phyloP scores from a whole-genome alignment of 2,329 filamentous ascomycete species.

The Colletotrichum cordylinicola region DNA sequence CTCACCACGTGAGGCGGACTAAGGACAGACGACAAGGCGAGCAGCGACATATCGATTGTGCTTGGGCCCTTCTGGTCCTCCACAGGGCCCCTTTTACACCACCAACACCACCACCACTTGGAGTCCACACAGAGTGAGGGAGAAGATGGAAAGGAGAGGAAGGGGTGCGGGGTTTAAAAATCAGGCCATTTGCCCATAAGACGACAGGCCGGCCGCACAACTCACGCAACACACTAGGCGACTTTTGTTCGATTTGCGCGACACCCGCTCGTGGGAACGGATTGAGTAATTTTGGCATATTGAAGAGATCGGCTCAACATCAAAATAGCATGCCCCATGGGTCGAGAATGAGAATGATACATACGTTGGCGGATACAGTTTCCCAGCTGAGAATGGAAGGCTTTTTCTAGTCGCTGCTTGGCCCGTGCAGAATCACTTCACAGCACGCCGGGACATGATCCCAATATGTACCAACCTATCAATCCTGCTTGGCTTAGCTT shows the following conservation, averaged over 20 bases:
- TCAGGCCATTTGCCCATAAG: conserved; percentile 3
- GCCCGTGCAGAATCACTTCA: background rate
- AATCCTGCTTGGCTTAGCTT: too few relatives aligned
- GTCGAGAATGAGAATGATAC: background rate
- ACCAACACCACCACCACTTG: background rate
- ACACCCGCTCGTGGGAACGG: background rate
- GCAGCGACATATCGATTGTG: background rate
- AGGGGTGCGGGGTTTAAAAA: background rate
- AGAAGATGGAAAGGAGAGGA: background rate
- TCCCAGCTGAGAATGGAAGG: background rate
- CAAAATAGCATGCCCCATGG: background rate
- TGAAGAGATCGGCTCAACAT: background rate
- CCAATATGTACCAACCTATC: background rate
- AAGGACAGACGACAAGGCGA: conserved; percentile 7
- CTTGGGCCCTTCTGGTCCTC: background rate
- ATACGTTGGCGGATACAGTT: background rate
- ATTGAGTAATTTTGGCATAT: background rate
- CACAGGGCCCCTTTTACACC: background rate
- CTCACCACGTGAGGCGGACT: conserved; percentile 9
- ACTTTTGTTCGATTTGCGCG: background rate
- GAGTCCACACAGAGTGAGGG: background rate
- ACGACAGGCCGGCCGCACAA: background rate
- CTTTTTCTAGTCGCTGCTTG: background rate
- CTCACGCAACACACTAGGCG: background rate
- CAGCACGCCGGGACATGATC: background rate